Evolutionary conservation across 495 filamentous ascomycete genomes (phyloP).

Genomic region (Tuber indicum): DNA sequence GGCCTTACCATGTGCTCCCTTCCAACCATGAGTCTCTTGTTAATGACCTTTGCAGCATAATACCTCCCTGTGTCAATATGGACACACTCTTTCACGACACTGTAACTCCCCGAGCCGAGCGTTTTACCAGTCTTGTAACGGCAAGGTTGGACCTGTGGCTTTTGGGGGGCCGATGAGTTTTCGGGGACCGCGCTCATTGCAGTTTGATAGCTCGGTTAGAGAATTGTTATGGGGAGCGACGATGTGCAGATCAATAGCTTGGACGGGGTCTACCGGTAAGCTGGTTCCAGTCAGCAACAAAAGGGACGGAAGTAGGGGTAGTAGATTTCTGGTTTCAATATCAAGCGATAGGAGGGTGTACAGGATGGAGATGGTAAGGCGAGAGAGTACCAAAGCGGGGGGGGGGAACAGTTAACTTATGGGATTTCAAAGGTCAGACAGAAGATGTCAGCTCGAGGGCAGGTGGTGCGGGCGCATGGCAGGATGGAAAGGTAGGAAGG

Average conservation of each 20-base stretch:
- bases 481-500: neutral
- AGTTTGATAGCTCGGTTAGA: conserved; percentile 29
- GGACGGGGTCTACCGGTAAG: neutral
- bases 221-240: neutral
- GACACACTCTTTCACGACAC: conserved; percentile 98
- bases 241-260: neutral
- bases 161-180: conserved; percentile 38
- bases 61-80: conserved; percentile 97
- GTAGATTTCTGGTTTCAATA: neutral
- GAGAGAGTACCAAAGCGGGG: neutral
- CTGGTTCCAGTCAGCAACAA: neutral
- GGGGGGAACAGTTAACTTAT: neutral
- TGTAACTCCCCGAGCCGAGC: conserved; percentile 90
- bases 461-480: neutral
- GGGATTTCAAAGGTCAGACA: neutral
- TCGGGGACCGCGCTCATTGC: conserved; percentile 33
- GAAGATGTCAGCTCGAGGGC: neutral
- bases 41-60: conserved; percentile 99
- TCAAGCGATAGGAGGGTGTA: neutral
- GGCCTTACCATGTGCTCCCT: conserved; percentile 88
- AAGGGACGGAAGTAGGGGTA: neutral
- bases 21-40: conserved; percentile 95
- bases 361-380: neutral
- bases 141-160: conserved; percentile 66
- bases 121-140: conserved; percentile 99